phyloP scores from a whole-genome alignment of 1,284 basidiomycete species.

The Cystobasidium pallidum region DNA sequence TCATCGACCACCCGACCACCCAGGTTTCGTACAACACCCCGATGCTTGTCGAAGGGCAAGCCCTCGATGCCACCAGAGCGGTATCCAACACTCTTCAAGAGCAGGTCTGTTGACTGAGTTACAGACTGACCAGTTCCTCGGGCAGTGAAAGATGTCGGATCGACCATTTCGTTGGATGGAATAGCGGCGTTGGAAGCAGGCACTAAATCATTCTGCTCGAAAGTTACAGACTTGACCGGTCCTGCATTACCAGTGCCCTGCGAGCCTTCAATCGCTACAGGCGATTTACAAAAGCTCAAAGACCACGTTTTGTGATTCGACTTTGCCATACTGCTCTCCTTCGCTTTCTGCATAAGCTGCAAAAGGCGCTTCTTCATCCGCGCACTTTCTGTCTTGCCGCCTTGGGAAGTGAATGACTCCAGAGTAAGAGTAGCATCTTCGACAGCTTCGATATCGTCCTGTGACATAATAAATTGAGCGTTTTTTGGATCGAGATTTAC shows the following conservation, averaged over 20 bases:
- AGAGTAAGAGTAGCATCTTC: conserved; percentile 56
- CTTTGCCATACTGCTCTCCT: conserved; percentile 58
- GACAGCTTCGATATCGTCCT: conserved; percentile 55
- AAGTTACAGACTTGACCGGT: conserved; percentile 44
- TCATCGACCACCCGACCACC: conserved; percentile 57
- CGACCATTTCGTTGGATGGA: conserved; percentile 39
- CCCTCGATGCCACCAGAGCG: conserved; percentile 60
- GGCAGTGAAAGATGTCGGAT: conserved; percentile 40
- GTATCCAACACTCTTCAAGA: conserved; percentile 88
- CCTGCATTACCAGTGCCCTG: not conserved
- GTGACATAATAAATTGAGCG: conserved; percentile 64
- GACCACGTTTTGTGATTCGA: conserved; percentile 30
- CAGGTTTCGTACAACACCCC: conserved; percentile 61
- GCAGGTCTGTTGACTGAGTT: conserved; percentile 69
- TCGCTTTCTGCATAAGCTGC: conserved; percentile 63
- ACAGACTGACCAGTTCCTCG: conserved; percentile 63
- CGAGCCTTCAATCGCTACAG: conserved; percentile 16
- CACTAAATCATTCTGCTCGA: conserved; percentile 48
- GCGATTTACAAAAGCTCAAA: conserved; percentile 35
- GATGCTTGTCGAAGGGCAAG: conserved; percentile 57
- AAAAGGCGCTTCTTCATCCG: conserved; percentile 61
- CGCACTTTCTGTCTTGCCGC: conserved; percentile 51
- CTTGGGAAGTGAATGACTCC: conserved; percentile 46
- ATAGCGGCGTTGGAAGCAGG: conserved; percentile 10
- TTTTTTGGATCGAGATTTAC: conserved; percentile 67